Percentiles rank a stretch among this genome's conserved stretches.
Conservation (phyloP, 306 rosid species). For the Hippophae tibetana region DNA sequence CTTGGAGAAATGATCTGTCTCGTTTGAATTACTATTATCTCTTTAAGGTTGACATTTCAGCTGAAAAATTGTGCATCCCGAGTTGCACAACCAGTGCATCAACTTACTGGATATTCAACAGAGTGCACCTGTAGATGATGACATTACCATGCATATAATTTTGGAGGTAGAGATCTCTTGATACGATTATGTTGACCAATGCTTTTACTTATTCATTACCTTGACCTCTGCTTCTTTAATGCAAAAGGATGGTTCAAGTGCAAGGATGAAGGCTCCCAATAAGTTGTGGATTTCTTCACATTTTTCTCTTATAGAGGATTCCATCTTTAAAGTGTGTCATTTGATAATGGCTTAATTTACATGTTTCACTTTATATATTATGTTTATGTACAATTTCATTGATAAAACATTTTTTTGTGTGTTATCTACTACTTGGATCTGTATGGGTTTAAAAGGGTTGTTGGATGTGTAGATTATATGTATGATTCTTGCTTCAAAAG, state of each 20-base stretch:
- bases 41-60: constrained; percentile 82
- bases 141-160: constrained; percentile 28
- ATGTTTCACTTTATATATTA: no score
- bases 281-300: constrained; percentile 31
- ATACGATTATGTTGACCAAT: constrained; percentile 9
- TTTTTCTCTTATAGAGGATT: constrained; percentile 45
- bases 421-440: no score
- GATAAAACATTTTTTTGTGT: no score
- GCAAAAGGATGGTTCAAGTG: constrained; percentile 53
- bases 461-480: no score
- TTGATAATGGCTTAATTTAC: no score
- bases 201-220: neutral
- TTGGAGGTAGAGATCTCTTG: constrained; percentile 44
- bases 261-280: constrained; percentile 34
- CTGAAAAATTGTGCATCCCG: constrained; percentile 43
- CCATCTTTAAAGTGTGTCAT: constrained; percentile 55
- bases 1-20: constrained; percentile 32
- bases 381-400: no score
- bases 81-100: constrained; percentile 61
- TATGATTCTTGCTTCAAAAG: no score
- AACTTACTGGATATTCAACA: constrained; percentile 38
- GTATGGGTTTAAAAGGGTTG: no score
- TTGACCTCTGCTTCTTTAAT: constrained; percentile 5
- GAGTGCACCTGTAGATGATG: constrained; percentile 34
- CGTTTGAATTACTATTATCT: constrained; percentile 62